Percentiles rank a stretch among this genome's conserved stretches.
These are phyloP conservation scores for Chlorociboria aeruginascens DNA, from an alignment of 495 filamentous ascomycete genomes.

Conservation along the genomic window DNA sequence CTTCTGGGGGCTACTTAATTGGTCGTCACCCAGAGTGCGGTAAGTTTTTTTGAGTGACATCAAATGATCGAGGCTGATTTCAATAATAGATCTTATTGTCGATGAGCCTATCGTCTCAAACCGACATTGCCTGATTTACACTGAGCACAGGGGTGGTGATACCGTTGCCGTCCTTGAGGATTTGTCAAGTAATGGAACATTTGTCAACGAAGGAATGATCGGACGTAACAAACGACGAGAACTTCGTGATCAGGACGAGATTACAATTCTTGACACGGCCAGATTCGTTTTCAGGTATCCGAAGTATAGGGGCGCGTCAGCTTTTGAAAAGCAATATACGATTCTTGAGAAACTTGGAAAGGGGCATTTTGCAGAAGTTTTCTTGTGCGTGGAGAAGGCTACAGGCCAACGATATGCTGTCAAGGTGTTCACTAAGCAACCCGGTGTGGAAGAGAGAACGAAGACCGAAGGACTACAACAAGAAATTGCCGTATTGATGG, in stretches of 20 bases:
- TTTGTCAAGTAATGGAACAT: slow-evolving; percentile 92
- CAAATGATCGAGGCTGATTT: neutral
- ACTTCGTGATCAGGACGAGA: slow-evolving; percentile 78
- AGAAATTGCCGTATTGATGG: slow-evolving; percentile 92
- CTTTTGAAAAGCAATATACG: slow-evolving; percentile 77
- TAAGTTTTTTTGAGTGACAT: slow-evolving; percentile 31
- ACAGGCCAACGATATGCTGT: slow-evolving; percentile 80
- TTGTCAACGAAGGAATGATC: slow-evolving; percentile 82
- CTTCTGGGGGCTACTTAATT: slow-evolving; percentile 80
- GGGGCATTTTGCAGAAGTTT: slow-evolving; percentile 94
- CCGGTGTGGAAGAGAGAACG: slow-evolving; percentile 64
- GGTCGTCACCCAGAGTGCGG: slow-evolving; percentile 92
- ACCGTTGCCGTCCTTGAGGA: slow-evolving; percentile 79
- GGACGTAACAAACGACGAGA: slow-evolving; percentile 86
- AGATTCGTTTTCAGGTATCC: slow-evolving; percentile 89
- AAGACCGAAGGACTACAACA: slow-evolving; percentile 81
- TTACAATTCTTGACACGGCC: slow-evolving; percentile 70
- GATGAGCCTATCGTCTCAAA: slow-evolving; percentile 85
- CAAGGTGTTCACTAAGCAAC: slow-evolving; percentile 81
- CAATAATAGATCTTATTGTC: slow-evolving; percentile 59
- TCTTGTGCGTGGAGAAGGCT: slow-evolving; percentile 74
- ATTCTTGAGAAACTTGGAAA: slow-evolving; percentile 82
- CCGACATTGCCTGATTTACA: slow-evolving; percentile 82
- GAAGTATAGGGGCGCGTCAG: slow-evolving; percentile 56
- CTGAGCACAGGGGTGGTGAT: slow-evolving; percentile 72